These are phyloP conservation scores for Leptoxyphium fumago DNA, from an alignment of 2,329 filamentous ascomycete genomes.

Conservation along the genomic window DNA sequence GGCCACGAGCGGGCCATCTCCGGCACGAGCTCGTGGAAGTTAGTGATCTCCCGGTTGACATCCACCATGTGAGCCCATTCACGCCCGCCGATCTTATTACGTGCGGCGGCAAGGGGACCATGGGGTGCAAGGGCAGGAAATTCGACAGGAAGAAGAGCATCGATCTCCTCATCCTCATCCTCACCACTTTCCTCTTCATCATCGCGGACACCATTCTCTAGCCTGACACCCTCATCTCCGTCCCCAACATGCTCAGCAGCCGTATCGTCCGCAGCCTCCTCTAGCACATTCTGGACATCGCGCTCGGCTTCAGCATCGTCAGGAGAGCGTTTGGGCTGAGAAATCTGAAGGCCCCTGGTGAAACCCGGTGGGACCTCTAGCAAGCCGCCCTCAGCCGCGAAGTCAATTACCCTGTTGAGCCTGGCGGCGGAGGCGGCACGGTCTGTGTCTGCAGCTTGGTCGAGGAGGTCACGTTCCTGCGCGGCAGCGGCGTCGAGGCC, in stretches of 20 bases:
- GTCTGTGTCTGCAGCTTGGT: conserved; percentile 31
- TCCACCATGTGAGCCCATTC: conserved; percentile 99
- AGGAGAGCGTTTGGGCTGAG: conserved; percentile 36
- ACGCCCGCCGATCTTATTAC: conserved; percentile 57
- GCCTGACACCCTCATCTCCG: conserved; percentile 21
- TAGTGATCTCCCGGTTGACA: conserved; percentile 81
- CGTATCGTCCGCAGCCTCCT: conserved; percentile 26
- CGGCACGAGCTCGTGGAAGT: conserved; percentile 83
- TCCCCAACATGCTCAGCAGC: conserved; percentile 20
- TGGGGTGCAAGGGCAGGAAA: conserved; percentile 83
- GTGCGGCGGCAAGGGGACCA: conserved; percentile 56
- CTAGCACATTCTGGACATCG: conserved; percentile 52
- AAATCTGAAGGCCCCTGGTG: conserved; percentile 58
- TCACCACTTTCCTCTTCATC: conserved; percentile 19
- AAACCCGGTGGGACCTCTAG: conserved; percentile 75
- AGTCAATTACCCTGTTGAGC: conserved; percentile 75
- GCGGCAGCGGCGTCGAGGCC: conserved; percentile 77
- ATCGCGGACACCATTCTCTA: conserved; percentile 15
- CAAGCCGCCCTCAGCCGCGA: conserved; percentile 61
- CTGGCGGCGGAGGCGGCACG: conserved; percentile 29
- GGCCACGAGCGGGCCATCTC: conserved; percentile 95
- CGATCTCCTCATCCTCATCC: conserved; percentile 50
- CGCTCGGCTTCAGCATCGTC: conserved; percentile 40
- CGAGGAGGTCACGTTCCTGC: conserved; percentile 58
- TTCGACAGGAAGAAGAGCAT: conserved; percentile 76